Base-by-base conservation (phyloP, 2,329 filamentous ascomycete genomes). In the Cladophialophora psammophila region DNA sequence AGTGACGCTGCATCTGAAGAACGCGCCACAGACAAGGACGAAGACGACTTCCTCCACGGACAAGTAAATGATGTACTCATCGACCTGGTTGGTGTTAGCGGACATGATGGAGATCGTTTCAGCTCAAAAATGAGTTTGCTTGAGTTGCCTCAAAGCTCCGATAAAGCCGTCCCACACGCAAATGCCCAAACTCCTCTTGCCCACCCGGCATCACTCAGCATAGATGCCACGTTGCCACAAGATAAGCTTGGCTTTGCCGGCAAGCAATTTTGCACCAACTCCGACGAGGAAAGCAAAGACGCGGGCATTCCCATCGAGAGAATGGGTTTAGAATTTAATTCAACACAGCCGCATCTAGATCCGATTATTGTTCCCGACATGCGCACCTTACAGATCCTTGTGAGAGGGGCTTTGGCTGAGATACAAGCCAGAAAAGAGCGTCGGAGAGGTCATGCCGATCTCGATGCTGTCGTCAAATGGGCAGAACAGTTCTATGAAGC, bases 361-460 rank as follows among this genome's bases (percentile, higher is more conserved):
- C 69, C 67, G 5, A 64, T 72, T 59, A 67, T 71, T 9, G 59
- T 58, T 13, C 70, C 71, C n/a, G 65, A 69, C 38, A 31, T 69
- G 45, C 65, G 63, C 26, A 72, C 72, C 15, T 56, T 72, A 31
- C 64, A 71, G 20, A 69, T 73, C 45, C 63, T 73, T n/a, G 65
- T 72, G 13, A 65, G 64, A 52, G 64, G 48, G 26, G 69, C 71
- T 7, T 9, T 71, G 12, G 35, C 52, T n/a, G 69, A 72, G 38
- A 66, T 58, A 50, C 9, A 50, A 15, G 36, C 18, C 31, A 52
- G 59, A 36, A 38, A 40, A 31, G 48, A 40, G 48, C 48, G 59
- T 45, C 38, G n/a, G 13, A 52, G 18, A 53, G 15, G 26, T 5
- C 13, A 57, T 48, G 20, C 35, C 9, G 66, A 70, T 31, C 57